These are phyloP conservation scores for Phytopythium cucurbitacearum DNA, from an alignment of 352 stramenopile genomes.

Conservation along the genomic window DNA sequence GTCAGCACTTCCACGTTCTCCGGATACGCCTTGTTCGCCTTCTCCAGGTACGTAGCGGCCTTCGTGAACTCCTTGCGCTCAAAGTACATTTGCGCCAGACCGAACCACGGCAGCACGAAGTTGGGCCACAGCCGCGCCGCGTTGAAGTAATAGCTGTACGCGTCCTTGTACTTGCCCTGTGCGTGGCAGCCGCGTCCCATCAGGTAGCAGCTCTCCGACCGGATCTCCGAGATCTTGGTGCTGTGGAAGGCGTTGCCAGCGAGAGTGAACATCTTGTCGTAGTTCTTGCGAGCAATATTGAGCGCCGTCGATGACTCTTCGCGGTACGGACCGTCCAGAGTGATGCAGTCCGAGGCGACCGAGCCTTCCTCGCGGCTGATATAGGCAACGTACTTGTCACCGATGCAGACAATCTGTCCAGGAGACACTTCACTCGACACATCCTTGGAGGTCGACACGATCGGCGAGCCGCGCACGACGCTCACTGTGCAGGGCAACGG, in stretches of 20 bases:
- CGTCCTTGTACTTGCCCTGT: slow-evolving; percentile 92
- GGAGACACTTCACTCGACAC: slow-evolving; percentile 84
- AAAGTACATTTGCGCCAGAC: slow-evolving; percentile 88
- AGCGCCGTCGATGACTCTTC: slow-evolving; percentile 60
- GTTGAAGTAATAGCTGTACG: slow-evolving; percentile 96
- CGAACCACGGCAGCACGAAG: slow-evolving; percentile 85
- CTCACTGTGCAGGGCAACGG: slow-evolving; percentile 84
- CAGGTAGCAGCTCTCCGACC: slow-evolving; percentile 96
- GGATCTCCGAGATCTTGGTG: slow-evolving; percentile 88
- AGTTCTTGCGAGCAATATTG: slow-evolving; percentile 83
- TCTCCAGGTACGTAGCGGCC: slow-evolving; percentile 80
- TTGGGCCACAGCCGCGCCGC: slow-evolving; percentile 85
- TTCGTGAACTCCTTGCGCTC: slow-evolving; percentile 84
- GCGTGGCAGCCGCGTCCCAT: slow-evolving; percentile 95
- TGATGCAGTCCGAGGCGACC: slow-evolving; percentile 58
- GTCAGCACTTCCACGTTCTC: slow-evolving; percentile 86
- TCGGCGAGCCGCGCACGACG: slow-evolving; percentile 79
- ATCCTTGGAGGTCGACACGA: slow-evolving; percentile 85
- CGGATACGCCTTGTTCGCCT: slow-evolving; percentile 86
- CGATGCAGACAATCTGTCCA: slow-evolving; percentile 93
- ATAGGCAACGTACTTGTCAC: slow-evolving; percentile 89
- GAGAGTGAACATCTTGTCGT: slow-evolving; percentile 89
- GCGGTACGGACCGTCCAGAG: slow-evolving; percentile 76
- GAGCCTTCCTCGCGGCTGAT: slow-evolving; percentile 65
- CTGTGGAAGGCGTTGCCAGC: slow-evolving; percentile 86